phyloP scores from a whole-genome alignment of 2,329 filamentous ascomycete genomes.

The Apiospora kogelbergensis region DNA sequence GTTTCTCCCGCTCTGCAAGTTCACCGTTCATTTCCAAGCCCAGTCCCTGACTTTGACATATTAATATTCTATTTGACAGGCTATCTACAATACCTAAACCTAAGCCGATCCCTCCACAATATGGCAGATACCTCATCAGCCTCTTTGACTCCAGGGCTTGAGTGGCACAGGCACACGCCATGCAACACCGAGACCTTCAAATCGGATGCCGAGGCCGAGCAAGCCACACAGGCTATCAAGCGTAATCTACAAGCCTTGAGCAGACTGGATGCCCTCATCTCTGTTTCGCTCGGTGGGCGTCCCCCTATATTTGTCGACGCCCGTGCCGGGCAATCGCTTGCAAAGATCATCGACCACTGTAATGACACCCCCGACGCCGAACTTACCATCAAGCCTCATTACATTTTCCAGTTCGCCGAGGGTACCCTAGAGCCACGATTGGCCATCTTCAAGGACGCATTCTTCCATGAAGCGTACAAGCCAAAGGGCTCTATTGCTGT shows the following conservation, averaged over 20 bases:
- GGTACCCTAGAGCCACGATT: conserved; percentile 25
- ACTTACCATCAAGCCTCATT: not conserved
- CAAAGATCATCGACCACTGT: not conserved
- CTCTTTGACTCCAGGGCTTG: not conserved
- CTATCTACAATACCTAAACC: too few species aligned
- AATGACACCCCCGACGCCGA: not conserved
- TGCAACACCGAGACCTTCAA: not conserved
- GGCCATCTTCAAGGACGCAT: conserved; percentile 25
- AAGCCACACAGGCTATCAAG: not conserved
- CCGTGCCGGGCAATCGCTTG: not conserved
- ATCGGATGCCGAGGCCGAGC: not conserved
- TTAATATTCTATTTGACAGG: too few species aligned
- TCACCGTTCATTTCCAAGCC: too few species aligned
- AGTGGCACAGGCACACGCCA: not conserved
- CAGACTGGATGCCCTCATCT: not conserved
- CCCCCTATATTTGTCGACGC: not conserved
- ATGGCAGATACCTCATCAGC: not conserved
- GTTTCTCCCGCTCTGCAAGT: too few species aligned
- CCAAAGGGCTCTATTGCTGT: conserved; percentile 22
- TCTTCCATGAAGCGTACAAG: conserved; percentile 22
- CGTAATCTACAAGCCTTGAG: not conserved
- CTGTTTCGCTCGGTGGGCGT: not conserved
- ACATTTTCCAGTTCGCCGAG: conserved; percentile 20
- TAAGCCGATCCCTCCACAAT: not conserved
- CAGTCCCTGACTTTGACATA: too few species aligned